Percentiles rank a stretch among this genome's conserved stretches.
Conservation (phyloP, 2,329 filamentous ascomycete species). For the Paracoccidioides lutzii region DNA sequence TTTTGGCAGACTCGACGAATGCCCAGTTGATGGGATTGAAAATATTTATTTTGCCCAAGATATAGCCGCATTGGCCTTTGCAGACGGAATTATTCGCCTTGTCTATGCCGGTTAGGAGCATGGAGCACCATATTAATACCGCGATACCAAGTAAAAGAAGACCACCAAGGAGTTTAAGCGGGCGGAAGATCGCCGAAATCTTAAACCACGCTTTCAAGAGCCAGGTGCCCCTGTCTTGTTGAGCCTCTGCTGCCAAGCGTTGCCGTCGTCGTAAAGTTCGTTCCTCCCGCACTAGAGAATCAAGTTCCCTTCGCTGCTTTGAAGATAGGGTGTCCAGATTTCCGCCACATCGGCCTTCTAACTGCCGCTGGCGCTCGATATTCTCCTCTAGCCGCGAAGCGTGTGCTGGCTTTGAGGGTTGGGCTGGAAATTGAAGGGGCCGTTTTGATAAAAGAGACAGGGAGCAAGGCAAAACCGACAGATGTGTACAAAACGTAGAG, state of each 20-base stretch:
- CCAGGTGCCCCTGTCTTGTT: conserved; percentile 60
- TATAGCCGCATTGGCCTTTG: conserved; percentile 81
- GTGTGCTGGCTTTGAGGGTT: conserved; percentile 61
- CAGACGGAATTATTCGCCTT: conserved; percentile 93
- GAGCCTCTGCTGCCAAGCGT: conserved; percentile 67
- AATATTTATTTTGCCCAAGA: conserved; percentile 74
- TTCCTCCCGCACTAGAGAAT: conserved; percentile 77
- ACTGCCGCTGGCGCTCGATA: conserved; percentile 78
- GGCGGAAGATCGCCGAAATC: conserved; percentile 67
- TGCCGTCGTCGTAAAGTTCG: conserved; percentile 82
- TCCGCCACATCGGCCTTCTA: conserved; percentile 73
- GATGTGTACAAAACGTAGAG: conserved; percentile 84
- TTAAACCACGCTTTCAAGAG: conserved; percentile 68
- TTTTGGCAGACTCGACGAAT: conserved; percentile 63
- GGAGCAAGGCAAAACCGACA: conserved; percentile 74
- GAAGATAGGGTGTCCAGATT: conserved; percentile 60
- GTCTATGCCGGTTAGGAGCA: conserved; percentile 92
- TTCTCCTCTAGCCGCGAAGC: conserved; percentile 73
- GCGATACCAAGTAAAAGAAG: conserved; percentile 62
- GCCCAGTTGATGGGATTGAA: conserved; percentile 94
- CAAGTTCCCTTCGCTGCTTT: conserved; percentile 80
- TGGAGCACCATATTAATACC: conserved; percentile 70
- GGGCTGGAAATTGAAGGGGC: conserved; percentile 76
- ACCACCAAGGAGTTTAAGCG: conserved; percentile 77
- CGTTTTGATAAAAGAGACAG: conserved; percentile 82